Percentiles rank a stretch among this genome's conserved stretches.
These are phyloP conservation scores for Trichoderma harzianum DNA, from an alignment of 2,329 filamentous ascomycete genomes.

Conservation along the genomic window DNA sequence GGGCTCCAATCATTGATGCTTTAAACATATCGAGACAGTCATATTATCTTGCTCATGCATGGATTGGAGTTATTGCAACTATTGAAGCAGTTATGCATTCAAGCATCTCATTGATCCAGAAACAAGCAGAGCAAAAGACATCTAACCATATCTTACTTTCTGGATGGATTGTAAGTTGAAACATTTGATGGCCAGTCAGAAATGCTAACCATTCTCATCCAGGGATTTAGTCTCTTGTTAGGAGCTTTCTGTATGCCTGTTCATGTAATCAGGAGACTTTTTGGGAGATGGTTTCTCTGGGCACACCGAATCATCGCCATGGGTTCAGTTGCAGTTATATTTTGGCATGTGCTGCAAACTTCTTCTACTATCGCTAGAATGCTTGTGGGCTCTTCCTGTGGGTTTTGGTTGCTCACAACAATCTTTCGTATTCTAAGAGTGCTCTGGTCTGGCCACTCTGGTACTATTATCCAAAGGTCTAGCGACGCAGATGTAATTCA, in stretches of 20 bases:
- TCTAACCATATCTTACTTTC: neutral
- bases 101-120: neutral
- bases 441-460: neutral
- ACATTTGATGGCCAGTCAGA: neutral
- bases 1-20: constrained; percentile 5
- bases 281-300: constrained; percentile 14
- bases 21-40: constrained; percentile 12
- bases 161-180: neutral
- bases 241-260: neutral
- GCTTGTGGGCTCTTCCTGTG: neutral
- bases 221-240: constrained; percentile 9
- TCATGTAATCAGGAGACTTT: neutral
- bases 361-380: neutral
- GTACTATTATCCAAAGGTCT: neutral
- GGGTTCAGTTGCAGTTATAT: neutral
- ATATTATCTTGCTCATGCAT: constrained; percentile 3
- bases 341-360: neutral
- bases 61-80: neutral
- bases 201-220: neutral
- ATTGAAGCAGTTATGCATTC: constrained; percentile 3
- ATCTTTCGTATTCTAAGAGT: constrained; percentile 1
- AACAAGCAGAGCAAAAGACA: neutral
- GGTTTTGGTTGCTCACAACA: constrained; percentile 4
- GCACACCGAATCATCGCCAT: neutral
- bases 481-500: neutral